Evolutionary conservation across 2,329 filamentous ascomycete species (phyloP).

Genomic region (Amauroascus verrucosus): DNA sequence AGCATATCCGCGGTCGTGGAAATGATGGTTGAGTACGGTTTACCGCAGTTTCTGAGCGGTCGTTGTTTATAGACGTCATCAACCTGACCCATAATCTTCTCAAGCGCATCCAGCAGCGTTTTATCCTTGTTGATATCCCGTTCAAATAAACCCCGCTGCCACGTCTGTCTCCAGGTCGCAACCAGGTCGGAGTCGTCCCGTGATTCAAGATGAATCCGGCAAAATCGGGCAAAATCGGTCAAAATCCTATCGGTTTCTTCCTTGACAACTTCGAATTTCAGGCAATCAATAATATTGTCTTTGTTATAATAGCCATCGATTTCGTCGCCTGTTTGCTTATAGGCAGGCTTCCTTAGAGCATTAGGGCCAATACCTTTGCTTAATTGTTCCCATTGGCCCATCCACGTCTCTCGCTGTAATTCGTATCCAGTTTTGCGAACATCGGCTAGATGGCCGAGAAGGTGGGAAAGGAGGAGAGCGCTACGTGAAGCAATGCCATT

Average conservation of each 20-base stretch:
- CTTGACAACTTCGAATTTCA: conserved; percentile 35
- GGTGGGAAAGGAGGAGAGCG: conserved; percentile 32
- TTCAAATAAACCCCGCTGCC: conserved; percentile 17
- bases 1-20: conserved; percentile 24
- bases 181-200: conserved; percentile 29
- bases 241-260: conserved; percentile 25
- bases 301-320: background rate
- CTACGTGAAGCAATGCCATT: conserved; percentile 30
- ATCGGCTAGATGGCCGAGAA: conserved; percentile 40
- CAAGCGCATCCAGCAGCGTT: conserved; percentile 18
- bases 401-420: conserved; percentile 33
- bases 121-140: conserved; percentile 1
- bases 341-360: conserved; percentile 28
- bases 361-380: conserved; percentile 20
- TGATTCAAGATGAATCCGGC: conserved; percentile 17
- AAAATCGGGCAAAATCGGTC: conserved; percentile 24
- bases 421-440: conserved; percentile 37
- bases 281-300: conserved; percentile 36
- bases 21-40: conserved; percentile 20
- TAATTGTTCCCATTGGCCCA: conserved; percentile 26
- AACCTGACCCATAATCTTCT: conserved; percentile 19
- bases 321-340: conserved; percentile 22
- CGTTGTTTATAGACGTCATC: conserved; percentile 14
- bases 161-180: conserved; percentile 24
- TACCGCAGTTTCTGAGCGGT: conserved; percentile 10